Evolutionary conservation across 768 basidiomycete genomes (phyloP).

Genomic region (Arthromyces matolae): DNA sequence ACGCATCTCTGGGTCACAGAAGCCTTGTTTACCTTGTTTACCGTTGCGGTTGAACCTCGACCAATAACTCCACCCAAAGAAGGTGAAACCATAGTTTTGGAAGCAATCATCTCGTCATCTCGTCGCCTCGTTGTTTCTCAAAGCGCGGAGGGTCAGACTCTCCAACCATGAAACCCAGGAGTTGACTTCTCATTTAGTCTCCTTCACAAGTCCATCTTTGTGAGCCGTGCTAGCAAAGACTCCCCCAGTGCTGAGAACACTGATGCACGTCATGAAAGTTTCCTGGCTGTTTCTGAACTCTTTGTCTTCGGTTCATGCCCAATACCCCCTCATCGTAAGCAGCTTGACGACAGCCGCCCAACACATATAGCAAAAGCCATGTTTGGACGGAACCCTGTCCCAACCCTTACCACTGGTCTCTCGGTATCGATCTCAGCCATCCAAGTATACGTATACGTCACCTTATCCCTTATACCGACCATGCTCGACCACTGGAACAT

Average conservation of each 20-base stretch:
- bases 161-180: constrained; percentile 69
- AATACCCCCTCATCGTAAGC: constrained; percentile 52
- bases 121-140: constrained; percentile 69
- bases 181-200: constrained; percentile 67
- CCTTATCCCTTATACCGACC: constrained; percentile 79
- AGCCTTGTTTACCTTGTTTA: constrained; percentile 74
- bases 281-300: constrained; percentile 82
- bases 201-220: constrained; percentile 86
- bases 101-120: constrained; percentile 46
- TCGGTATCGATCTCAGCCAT: constrained; percentile 92
- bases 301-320: constrained; percentile 80
- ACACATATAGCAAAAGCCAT: constrained; percentile 96
- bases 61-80: constrained; percentile 65
- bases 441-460: constrained; percentile 87
- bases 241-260: constrained; percentile 51
- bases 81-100: constrained; percentile 53
- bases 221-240: constrained; percentile 87
- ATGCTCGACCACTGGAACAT: constrained; percentile 85
- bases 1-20: constrained; percentile 84
- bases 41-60: constrained; percentile 69
- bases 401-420: constrained; percentile 80
- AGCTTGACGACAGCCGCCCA: constrained; percentile 70
- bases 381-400: constrained; percentile 96
- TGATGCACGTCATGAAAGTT: constrained; percentile 80
- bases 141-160: constrained; percentile 66